Base-by-base conservation (phyloP, 371 early-diverging fungal species). In the Choanephora cucurbitarum region DNA sequence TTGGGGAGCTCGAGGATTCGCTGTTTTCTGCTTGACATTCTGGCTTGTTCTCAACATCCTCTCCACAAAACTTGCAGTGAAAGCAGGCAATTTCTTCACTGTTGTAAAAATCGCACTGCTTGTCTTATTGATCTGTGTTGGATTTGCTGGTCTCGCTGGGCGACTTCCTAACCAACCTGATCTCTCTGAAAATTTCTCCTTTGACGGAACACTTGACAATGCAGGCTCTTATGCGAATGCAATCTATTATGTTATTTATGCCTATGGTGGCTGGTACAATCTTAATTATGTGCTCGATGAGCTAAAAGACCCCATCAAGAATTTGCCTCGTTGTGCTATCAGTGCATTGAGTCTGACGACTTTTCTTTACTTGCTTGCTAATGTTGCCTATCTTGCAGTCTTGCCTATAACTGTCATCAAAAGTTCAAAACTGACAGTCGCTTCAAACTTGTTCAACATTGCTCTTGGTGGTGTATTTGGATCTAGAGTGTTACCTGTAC, bases 201-300 rank as follows among this genome's bases (percentile, higher is more conserved):
- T 66, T 19, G 22, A 61, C 0, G 66, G 62, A 0, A 66, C 66
- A 5, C 31, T 57, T 5, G 37, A 62, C 23, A 66, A 57, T 19
- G 41, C 62, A 1, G 66, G 66, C 5, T 62, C 62, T 10, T 66
- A 66, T 28, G 66, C 66, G 1, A 61, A 32, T 28, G 62, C 57
- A 5, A 66, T 66, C 31, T 66, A 66, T 18, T 66, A 62, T 50
- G 66, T 66, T 1, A 50, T 66, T 3, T 66, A 21, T 28, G 66
- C 66, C 6, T 66, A 66, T 42, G 66, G 62, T 13, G 66, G 66
- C 1, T 66, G 66, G 66, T 66, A 57, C 22, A 66, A 66, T 49
- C 46, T 66, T 5, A 66, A 66, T 19, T 66, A 62, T 39, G 62
- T 66, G 1, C 11, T 66, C 1, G 66, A 66, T 34, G 66, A 66